Base-by-base conservation (phyloP, 73 alveolate genomes). In the Diophrys appendiculata region DNA sequence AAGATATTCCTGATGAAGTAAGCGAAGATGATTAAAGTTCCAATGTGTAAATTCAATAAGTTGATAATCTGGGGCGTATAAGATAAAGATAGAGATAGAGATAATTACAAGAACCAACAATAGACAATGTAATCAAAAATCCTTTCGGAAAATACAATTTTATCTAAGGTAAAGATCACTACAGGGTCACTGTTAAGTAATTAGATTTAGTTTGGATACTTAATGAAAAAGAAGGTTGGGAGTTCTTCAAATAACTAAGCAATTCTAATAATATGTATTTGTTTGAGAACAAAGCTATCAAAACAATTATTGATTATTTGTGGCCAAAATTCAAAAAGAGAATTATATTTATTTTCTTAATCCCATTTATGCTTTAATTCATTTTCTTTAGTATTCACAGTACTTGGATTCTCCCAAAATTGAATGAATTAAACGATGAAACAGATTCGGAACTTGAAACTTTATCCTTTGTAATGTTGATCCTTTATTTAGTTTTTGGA, bases 191-290 rank as follows among this genome's bases (percentile, higher is more conserved):
- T n/a, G 53, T 72, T 35, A 35, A 26, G 30, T 69, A 52, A 0
- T 52, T 72, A 28, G 83, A 75, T 33, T 75, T 75, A 18, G 83
- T 55, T 29, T 75, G 83, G 83, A 26, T 75, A 0, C 64, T 75
- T 24, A 29, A 29, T 23, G 33, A 43, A 27, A 33, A 75, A 29
- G 75, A 27, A 52, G 83, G 71, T 23, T 29, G 56, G 8, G 67
- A 75, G 35, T 75, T 75, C 64, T 35, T 75, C 65, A 52, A 54
- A 31, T 53, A 52, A 29, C 75, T 75, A 0, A 43, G 83, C 13
- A 67, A 75, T 8, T 29, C 73, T 29, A 56, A 75, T 33, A 60
- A 75, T 34, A 75, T 75, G 52, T 31, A 75, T 34, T 55, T 75
- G 14, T 54, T 75, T 26, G 28, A 65, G 3, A 73, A 34, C 28